Base-by-base conservation (phyloP, 768 basidiomycete species). In the Galerina marginata region DNA sequence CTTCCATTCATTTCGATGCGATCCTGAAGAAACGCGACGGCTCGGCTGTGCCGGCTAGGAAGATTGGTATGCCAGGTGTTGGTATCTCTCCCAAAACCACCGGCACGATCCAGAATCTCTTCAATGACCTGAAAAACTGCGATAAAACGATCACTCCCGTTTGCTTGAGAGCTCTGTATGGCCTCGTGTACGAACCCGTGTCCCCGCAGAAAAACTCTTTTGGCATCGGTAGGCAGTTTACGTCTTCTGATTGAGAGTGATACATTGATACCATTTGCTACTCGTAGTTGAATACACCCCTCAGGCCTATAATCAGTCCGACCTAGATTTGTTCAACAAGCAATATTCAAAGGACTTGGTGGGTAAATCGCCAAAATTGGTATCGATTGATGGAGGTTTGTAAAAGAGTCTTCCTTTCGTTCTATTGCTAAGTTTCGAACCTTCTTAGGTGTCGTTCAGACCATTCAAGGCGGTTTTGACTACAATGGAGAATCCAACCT, bases 401-500 rank as follows among this genome's bases (percentile, higher is more conserved):
- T 53, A 4, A 67, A 70, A 50, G 10, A 39, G 10, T 48, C 67
- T 3, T 42, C n/a, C 44, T 33, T n/a, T n/a, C 51, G 25, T 36
- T 3, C n/a, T 6, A 37, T 44, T 37, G 23, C 36, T 46, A 20
- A 7, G 45, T 33, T 65, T 9, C 54, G 54, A 23, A 48, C 12
- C 23, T 45, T 42, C 42, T 6, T 45, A 81, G 80, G 81, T 37
- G 65, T 78, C 33, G 72, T 76, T 2, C 83, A 85, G 63, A 75
- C 74, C 9, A 45, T 56, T 14, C 44, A 73, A 37, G 55, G 60
- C 43, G 72, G 75, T 16, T 82, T 83, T 63, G 67, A 71, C 5
- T 74, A 74, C 65, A 84, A 83, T 61, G 83, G 77, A 51, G 85
- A 87, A 70, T 80, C 83, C 6, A 75, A 83, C 62, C 74, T 87